These are phyloP conservation scores for Rutstroemia sydowiana DNA, from an alignment of 2,329 filamentous ascomycete genomes.

Conservation along the genomic window DNA sequence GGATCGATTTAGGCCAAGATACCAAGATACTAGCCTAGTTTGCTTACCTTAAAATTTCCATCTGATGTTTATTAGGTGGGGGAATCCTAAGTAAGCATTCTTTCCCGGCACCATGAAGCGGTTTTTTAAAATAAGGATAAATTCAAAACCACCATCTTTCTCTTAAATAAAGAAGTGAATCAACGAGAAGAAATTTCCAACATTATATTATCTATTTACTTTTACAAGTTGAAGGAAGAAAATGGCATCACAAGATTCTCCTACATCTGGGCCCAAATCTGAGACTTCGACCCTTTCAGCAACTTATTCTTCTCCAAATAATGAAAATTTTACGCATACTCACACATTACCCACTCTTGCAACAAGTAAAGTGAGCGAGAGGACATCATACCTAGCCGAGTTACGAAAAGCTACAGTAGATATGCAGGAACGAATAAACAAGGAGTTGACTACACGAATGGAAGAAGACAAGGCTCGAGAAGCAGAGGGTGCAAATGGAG, in stretches of 20 bases:
- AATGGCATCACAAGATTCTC: constrained; percentile 2
- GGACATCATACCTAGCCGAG: constrained; percentile 50
- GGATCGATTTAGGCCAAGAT: neutral
- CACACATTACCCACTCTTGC: constrained; percentile 32
- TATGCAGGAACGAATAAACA: constrained; percentile 62
- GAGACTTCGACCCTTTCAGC: constrained; percentile 28
- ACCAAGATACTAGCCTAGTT: no score
- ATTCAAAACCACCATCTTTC: no score
- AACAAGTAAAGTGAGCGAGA: constrained; percentile 37
- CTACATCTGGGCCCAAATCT: neutral
- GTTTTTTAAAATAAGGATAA: no score
- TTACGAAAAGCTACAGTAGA: constrained; percentile 50
- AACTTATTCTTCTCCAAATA: constrained; percentile 46
- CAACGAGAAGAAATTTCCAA: neutral
- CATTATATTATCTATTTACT: neutral
- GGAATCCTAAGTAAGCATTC: no score
- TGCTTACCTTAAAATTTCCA: no score
- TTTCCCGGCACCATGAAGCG: no score
- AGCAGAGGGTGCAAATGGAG: constrained; percentile 26
- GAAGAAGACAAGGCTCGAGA: constrained; percentile 57
- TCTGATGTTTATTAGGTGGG: no score
- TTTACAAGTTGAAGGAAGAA: no score
- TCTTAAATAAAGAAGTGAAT: neutral
- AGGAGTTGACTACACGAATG: constrained; percentile 66
- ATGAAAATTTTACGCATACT: constrained; percentile 39